Conservation (phyloP, 257 asterid genomes). For the Fraxinus cuspidata region DNA sequence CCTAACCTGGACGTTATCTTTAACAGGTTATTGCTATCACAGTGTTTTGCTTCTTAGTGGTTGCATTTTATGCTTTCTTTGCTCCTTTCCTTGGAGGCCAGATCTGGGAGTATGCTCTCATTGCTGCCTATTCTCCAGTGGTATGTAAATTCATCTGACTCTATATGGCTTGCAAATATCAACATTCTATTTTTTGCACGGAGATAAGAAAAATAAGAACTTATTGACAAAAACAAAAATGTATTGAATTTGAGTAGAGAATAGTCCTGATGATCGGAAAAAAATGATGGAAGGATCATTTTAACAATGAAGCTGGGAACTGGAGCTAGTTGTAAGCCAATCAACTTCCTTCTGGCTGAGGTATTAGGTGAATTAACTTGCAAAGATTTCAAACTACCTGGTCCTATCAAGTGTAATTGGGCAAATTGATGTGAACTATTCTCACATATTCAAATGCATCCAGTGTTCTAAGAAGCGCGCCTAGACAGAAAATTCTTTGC, state of each 20-base stretch:
- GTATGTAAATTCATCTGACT: conserved; percentile 49
- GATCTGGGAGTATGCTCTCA: conserved; percentile 73
- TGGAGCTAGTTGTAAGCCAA: conserved; percentile 7
- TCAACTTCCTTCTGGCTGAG: neutral
- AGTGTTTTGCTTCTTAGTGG: conserved; percentile 82
- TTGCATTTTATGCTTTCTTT: conserved; percentile 94
- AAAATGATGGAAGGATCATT: neutral
- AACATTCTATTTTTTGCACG: conserved; percentile 14
- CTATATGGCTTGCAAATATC: conserved; percentile 11
- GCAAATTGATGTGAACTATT: neutral
- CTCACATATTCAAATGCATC: neutral
- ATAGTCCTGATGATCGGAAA: neutral
- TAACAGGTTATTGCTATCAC: conserved; percentile 90
- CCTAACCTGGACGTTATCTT: conserved; percentile 15
- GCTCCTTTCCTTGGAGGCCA: conserved; percentile 93
- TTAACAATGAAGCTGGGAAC: neutral
- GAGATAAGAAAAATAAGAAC: neutral
- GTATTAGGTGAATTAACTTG: conserved; percentile 4
- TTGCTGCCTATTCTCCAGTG: conserved; percentile 88
- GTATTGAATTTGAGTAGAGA: neutral
- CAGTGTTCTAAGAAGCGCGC: no score
- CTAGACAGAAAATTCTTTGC: no score
- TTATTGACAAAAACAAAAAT: neutral
- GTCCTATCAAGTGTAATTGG: neutral
- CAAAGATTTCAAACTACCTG: neutral